Evolutionary conservation across 345 rosid genomes (phyloP).

Genomic region (Brassica nigra): DNA sequence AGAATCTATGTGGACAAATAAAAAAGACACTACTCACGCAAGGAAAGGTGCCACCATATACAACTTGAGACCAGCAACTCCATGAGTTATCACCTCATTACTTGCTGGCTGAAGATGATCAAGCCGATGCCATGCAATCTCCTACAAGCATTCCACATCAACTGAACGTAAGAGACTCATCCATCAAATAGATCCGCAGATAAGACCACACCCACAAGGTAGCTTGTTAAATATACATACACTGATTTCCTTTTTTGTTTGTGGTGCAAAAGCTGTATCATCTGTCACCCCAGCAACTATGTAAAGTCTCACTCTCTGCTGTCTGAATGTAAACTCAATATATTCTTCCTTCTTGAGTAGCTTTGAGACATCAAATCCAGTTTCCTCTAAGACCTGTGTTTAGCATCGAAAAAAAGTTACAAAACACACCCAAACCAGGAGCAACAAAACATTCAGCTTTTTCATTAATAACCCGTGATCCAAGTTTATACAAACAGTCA

Average conservation of each 20-base stretch:
- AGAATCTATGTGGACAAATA: neutral
- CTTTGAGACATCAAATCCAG: conserved; percentile 87
- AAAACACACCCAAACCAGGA: neutral
- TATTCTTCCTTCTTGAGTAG: conserved; percentile 79
- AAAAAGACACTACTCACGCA: conserved; percentile 53
- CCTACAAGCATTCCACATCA: conserved; percentile 54
- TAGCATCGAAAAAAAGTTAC: conserved; percentile 18
- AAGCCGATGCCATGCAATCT: conserved; percentile 91
- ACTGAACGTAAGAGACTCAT: conserved; percentile 12
- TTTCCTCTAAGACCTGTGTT: conserved; percentile 87
- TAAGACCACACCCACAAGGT: conserved; percentile 6
- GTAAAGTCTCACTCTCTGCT: conserved; percentile 95
- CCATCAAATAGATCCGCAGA: conserved; percentile 14
- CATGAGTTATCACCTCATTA: conserved; percentile 80
- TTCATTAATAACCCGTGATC: neutral
- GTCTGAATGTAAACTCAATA: conserved; percentile 84
- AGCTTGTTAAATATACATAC: conserved; percentile 49
- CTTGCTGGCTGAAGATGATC: conserved; percentile 85
- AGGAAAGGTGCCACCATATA: conserved; percentile 98
- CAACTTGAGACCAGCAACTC: conserved; percentile 83
- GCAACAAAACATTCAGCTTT: neutral
- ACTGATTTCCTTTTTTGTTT: conserved; percentile 95
- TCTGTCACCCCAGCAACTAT: conserved; percentile 88
- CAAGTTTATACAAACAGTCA: conserved; percentile 22
- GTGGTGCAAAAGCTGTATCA: conserved; percentile 94